Evolutionary conservation across 2,329 filamentous ascomycete species (phyloP), one percentile per base, ranked within the genome.

Genomic region (Penicillium fuscoglaucum): DNA sequence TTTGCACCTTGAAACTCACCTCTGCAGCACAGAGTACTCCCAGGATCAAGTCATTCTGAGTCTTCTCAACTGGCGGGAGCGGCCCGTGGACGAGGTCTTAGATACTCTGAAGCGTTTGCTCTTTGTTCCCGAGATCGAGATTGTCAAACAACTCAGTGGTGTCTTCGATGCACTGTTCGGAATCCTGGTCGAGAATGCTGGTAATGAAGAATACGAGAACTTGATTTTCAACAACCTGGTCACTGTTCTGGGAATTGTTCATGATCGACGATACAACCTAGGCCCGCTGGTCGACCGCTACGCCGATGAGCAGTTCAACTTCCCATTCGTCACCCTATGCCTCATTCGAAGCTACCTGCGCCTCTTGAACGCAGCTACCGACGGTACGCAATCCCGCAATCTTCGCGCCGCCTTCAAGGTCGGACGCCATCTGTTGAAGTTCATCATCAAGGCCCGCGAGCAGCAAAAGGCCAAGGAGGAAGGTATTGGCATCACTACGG

Each of bases 111-210:
- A 90, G 71, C 88, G 93, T 65, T 85, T 98, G 49, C 87, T 93
- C 21, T 98, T 98, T 65, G 93, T 99, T 0, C 90, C 95, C 0
- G 95, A 99, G 72, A 96, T 98, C 56, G 96, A 99, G 76, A 90
- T 99, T 35, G 95, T 99, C 61, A 99, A 98, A 78, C 83, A 98
- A 43, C 80, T 98, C 8, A 89, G 85, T 62, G 90, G 96, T 67
- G 92, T 98, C 1, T 88, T 99, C 53, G 91, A 96, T 73, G 87
- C 91, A 0, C 84, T 99, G 0, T 99, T 99, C 71, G 89, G 91
- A 6, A 92, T 97, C 29, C 80, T 98, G 29, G 90, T 96, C 31
- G 92, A 97, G 66, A 88, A 96, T 69, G 87, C 91, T n/a, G 91
- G 91, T 10, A 91, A 91, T 64, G 91, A 96, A 63, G 91, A 96